phyloP scores from a whole-genome alignment of 495 filamentous ascomycete species.

The Podospora sp. region DNA sequence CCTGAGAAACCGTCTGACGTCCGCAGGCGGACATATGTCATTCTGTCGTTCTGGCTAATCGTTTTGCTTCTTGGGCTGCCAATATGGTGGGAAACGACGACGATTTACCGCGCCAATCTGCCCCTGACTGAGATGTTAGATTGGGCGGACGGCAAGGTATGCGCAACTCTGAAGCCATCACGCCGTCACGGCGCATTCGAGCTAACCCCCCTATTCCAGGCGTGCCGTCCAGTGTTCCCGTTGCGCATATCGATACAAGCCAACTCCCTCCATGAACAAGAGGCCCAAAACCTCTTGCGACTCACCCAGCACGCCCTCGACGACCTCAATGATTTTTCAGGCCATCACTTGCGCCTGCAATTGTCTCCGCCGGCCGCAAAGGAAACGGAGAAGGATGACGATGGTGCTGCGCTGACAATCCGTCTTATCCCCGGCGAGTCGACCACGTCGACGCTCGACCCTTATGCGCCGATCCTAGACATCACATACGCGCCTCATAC shows the following conservation, averaged over 20 bases:
- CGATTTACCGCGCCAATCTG: conserved; percentile 84
- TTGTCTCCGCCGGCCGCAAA: conserved; percentile 48
- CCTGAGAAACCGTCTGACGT: conserved; percentile 73
- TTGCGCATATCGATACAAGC: conserved; percentile 79
- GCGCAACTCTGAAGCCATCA: conserved; percentile 18
- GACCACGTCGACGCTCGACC: conserved; percentile 63
- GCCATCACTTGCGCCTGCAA: conserved; percentile 80
- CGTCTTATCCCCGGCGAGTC: conserved; percentile 66
- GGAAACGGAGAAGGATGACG: conserved; percentile 33
- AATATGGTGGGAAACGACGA: conserved; percentile 97
- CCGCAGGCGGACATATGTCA: conserved; percentile 68
- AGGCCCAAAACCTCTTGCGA: conserved; percentile 76
- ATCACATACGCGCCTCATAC: conserved; percentile 78
- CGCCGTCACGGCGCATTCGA: not conserved
- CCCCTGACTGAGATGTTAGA: conserved; percentile 85
- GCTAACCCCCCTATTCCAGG: conserved; percentile 50
- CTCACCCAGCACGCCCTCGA: conserved; percentile 89
- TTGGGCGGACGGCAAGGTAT: conserved; percentile 91
- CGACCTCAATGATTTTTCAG: conserved; percentile 89
- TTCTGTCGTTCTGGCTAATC: conserved; percentile 89
- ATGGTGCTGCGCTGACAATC: conserved; percentile 66
- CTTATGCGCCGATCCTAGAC: conserved; percentile 72
- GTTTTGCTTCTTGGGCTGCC: conserved; percentile 84
- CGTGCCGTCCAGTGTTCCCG: conserved; percentile 85
- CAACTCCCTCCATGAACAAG: conserved; percentile 63